Evolutionary conservation across 2,329 filamentous ascomycete genomes (phyloP).

Genomic region (Aspergillaceae sp.): DNA sequence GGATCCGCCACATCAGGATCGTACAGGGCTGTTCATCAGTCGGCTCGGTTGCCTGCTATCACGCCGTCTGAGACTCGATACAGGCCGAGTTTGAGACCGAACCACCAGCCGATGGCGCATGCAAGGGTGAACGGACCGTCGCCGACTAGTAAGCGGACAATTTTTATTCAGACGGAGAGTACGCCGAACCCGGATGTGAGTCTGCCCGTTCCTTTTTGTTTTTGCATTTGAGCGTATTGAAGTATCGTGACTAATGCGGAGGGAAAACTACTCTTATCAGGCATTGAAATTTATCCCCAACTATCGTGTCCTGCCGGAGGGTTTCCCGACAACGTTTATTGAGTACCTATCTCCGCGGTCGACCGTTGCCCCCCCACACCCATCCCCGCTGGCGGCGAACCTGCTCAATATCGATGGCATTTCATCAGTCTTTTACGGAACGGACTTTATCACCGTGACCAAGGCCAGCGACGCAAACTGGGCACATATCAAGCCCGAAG

Average conservation of each 20-base stretch:
- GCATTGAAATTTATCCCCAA: constrained; percentile 93
- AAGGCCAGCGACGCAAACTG: constrained; percentile 83
- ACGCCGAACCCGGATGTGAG: constrained; percentile 85
- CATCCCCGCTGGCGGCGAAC: constrained; percentile 81
- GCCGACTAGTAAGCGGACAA: constrained; percentile 54
- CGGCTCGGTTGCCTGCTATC: constrained; percentile 38
- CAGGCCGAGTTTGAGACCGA: constrained; percentile 38
- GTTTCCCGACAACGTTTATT: constrained; percentile 66
- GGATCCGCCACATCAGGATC: constrained; percentile 20
- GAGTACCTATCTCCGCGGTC: constrained; percentile 87
- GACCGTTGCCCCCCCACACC: constrained; percentile 79
- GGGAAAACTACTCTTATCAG: constrained; percentile 14
- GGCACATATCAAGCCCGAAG: constrained; percentile 90
- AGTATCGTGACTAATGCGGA: background rate
- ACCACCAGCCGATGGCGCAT: constrained; percentile 31
- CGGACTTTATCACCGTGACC: constrained; percentile 93
- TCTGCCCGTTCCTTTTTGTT: constrained; percentile 2
- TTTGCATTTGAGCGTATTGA: background rate
- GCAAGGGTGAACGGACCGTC: constrained; percentile 28
- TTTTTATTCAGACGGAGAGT: constrained; percentile 95
- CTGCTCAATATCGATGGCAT: constrained; percentile 91
- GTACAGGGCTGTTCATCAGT: constrained; percentile 36
- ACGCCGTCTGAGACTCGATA: constrained; percentile 40
- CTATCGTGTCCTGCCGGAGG: constrained; percentile 69
- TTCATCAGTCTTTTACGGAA: constrained; percentile 87